Conservation (phyloP, 345 rosid genomes). For the Triadica sebifera region DNA sequence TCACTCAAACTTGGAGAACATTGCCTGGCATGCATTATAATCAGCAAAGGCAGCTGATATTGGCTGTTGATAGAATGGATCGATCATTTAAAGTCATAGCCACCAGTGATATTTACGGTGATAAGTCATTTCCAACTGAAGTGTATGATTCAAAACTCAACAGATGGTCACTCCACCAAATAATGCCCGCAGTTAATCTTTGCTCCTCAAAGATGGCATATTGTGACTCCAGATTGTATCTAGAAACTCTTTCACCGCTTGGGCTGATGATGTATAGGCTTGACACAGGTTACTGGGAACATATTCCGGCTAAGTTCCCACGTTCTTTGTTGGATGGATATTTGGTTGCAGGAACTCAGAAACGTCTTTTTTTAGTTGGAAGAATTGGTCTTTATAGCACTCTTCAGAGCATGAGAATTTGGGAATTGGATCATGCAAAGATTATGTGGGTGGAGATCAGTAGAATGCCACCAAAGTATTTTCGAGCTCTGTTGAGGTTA, state of each 20-base stretch:
- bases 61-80: constrained; percentile 77
- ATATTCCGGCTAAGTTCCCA: constrained; percentile 90
- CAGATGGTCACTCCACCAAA: constrained; percentile 75
- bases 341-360: constrained; percentile 90
- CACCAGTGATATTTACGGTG: constrained; percentile 80
- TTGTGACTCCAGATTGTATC: constrained; percentile 80
- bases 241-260: constrained; percentile 93
- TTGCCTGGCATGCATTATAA: constrained; percentile 84
- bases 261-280: constrained; percentile 91
- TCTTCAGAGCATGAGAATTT: constrained; percentile 93
- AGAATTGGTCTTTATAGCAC: constrained; percentile 92
- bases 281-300: constrained; percentile 85
- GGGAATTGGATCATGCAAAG: constrained; percentile 90
- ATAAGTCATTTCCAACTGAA: constrained; percentile 86
- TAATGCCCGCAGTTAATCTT: constrained; percentile 92
- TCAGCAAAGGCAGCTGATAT: constrained; percentile 80
- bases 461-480: constrained; percentile 92
- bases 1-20: constrained; percentile 77
- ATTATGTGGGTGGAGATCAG: constrained; percentile 83
- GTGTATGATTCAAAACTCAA: constrained; percentile 83
- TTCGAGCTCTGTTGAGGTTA: constrained; percentile 76
- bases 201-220: constrained; percentile 95
- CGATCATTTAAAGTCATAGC: constrained; percentile 87
- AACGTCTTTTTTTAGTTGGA: constrained; percentile 87
- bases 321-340: constrained; percentile 90